Conservation (phyloP, 495 filamentous ascomycete genomes). For the Penicillium steckii region DNA sequence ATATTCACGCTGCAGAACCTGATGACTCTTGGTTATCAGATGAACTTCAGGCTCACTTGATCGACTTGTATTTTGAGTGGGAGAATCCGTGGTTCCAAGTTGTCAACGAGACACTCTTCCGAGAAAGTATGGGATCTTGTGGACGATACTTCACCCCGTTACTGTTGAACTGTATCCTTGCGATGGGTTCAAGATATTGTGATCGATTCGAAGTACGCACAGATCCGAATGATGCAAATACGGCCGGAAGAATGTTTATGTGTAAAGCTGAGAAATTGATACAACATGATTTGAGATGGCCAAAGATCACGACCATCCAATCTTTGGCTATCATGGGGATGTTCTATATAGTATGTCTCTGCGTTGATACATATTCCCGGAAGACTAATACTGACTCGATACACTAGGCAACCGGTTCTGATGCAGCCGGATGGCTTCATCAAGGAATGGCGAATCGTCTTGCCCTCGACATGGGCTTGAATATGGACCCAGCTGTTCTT, state of each 20-base stretch:
- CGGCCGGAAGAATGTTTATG: constrained; percentile 73
- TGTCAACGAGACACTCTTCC: constrained; percentile 70
- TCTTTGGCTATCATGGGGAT: constrained; percentile 69
- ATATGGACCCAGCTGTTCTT: constrained; percentile 28
- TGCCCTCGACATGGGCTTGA: constrained; percentile 29
- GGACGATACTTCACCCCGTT: constrained; percentile 67
- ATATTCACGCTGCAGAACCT: neutral
- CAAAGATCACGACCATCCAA: constrained; percentile 70
- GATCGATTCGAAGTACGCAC: constrained; percentile 60
- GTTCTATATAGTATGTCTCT: constrained; percentile 28
- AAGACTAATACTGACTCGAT: neutral
- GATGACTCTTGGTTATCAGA: constrained; percentile 11
- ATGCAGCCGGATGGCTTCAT: constrained; percentile 30
- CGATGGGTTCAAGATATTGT: constrained; percentile 72
- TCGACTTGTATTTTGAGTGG: constrained; percentile 73
- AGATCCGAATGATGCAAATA: constrained; percentile 58
- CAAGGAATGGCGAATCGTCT: constrained; percentile 30
- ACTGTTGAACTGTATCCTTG: constrained; percentile 72
- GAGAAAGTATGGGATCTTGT: constrained; percentile 58
- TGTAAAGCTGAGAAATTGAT: constrained; percentile 61
- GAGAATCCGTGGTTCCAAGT: constrained; percentile 73
- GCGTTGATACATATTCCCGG: neutral
- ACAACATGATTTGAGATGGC: constrained; percentile 53
- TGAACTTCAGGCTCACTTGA: constrained; percentile 22
- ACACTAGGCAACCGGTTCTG: constrained; percentile 25